These are phyloP conservation scores for Sphaerulina vaccinii DNA, from an alignment of 2,329 filamentous ascomycete species.

Conservation along the genomic window DNA sequence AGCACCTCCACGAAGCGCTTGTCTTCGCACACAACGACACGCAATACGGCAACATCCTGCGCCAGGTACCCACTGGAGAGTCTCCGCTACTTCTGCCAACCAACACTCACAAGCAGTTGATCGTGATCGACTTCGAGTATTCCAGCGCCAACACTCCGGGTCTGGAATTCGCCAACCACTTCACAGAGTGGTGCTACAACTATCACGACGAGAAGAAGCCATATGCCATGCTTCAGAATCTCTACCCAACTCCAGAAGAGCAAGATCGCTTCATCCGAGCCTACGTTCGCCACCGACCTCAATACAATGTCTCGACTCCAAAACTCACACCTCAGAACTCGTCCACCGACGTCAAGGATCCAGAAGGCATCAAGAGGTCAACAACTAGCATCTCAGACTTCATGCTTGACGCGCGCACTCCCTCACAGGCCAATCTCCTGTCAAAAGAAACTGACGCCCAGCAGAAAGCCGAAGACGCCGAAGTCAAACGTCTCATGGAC, in stretches of 20 bases:
- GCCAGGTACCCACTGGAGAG: conserved; percentile 65
- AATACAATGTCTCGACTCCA: conserved; percentile 52
- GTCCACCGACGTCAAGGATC: conserved; percentile 32
- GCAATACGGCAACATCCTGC: conserved; percentile 96
- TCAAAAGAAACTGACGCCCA: conserved; percentile 46
- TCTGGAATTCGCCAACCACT: conserved; percentile 95
- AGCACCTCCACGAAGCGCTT: conserved; percentile 69
- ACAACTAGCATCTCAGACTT: conserved; percentile 57
- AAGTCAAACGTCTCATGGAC: conserved; percentile 68
- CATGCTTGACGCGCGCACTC: conserved; percentile 69
- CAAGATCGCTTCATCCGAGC: conserved; percentile 81
- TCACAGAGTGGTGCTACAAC: conserved; percentile 97
- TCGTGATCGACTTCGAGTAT: conserved; percentile 99
- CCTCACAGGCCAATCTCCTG: conserved; percentile 39
- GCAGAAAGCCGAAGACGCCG: conserved; percentile 59
- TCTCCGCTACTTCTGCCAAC: conserved; percentile 84
- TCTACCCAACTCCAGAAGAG: conserved; percentile 76
- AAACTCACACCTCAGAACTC: conserved; percentile 28
- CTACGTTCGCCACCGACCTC: conserved; percentile 79
- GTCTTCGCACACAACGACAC: conserved; percentile 99
- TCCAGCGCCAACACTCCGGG: conserved; percentile 83
- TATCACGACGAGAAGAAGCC: conserved; percentile 73
- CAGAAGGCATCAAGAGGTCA: conserved; percentile 34
- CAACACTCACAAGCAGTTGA: conserved; percentile 91
- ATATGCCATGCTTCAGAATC: conserved; percentile 61